Percentiles rank a stretch among this genome's conserved stretches.
These are phyloP conservation scores for Penicillium coprophilum DNA, from an alignment of 495 filamentous ascomycete genomes.

Conservation along the genomic window DNA sequence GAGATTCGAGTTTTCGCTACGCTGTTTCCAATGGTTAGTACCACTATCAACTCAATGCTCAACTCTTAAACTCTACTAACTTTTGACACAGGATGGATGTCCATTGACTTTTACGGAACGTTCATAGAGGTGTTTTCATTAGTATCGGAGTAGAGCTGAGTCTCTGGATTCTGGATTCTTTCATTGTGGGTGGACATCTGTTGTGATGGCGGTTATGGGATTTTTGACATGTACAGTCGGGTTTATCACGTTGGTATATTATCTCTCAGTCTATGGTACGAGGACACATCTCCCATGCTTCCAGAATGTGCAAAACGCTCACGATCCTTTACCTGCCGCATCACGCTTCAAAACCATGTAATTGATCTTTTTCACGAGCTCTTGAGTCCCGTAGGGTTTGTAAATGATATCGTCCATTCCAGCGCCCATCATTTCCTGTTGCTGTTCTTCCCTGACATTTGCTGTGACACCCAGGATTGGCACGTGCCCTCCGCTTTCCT, in stretches of 20 bases:
- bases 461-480: conserved; percentile 80
- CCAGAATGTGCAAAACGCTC: not conserved
- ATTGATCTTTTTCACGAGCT: conserved; percentile 66
- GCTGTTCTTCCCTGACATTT: conserved; percentile 69
- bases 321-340: not conserved
- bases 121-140: not conserved
- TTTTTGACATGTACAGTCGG: not conserved
- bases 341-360: conserved; percentile 9
- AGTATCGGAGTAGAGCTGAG: not conserved
- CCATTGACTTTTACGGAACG: conserved; percentile 60
- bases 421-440: conserved; percentile 60
- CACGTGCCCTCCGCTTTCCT: conserved; percentile 49
- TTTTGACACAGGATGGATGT: conserved; percentile 49
- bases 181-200: not conserved
- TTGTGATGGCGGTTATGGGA: not conserved
- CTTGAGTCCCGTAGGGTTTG: conserved; percentile 74
- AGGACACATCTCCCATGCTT: not conserved
- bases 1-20: conserved; percentile 95
- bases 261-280: not conserved
- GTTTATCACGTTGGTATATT: not conserved
- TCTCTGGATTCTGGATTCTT: not conserved
- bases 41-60: not conserved
- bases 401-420: conserved; percentile 82
- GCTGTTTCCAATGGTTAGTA: conserved; percentile 84
- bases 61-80: not conserved